These are phyloP conservation scores for Phtheirospermum japonicum DNA, from an alignment of 257 asterid species.

Conservation along the genomic window DNA sequence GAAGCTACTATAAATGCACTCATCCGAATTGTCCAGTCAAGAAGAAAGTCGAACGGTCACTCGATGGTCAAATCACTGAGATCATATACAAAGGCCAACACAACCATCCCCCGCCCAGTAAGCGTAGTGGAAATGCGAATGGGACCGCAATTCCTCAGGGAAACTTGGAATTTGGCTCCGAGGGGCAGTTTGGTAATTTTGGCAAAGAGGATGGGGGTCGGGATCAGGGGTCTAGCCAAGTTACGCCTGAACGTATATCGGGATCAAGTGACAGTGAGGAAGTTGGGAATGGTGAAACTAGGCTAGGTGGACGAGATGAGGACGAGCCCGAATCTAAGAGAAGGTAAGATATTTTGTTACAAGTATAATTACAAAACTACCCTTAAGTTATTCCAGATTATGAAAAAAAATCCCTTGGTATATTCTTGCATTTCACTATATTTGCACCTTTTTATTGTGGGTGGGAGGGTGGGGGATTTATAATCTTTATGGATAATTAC, in stretches of 20 bases:
- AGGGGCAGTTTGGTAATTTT: conserved; percentile 39
- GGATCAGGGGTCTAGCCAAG: conserved; percentile 50
- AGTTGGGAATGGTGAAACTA: conserved; percentile 45
- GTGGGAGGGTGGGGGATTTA: too few species aligned
- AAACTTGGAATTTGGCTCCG: conserved; percentile 23
- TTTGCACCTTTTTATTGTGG: too few species aligned
- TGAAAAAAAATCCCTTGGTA: too few species aligned
- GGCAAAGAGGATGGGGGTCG: conserved; percentile 29
- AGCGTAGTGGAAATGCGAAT: conserved; percentile 22
- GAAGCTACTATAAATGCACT: conserved; percentile 53
- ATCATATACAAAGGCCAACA: conserved; percentile 50
- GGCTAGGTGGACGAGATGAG: conserved; percentile 43
- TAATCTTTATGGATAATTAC: too few species aligned
- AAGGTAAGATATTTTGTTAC: conserved; percentile 39
- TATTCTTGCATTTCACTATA: too few species aligned
- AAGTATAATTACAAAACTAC: too few species aligned
- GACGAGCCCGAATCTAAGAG: conserved; percentile 71
- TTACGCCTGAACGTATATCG: conserved; percentile 47
- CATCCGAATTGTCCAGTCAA: conserved; percentile 39
- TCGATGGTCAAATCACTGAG: conserved; percentile 50
- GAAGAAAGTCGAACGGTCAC: conserved; percentile 51
- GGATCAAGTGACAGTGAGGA: conserved; percentile 65
- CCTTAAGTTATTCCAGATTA: too few species aligned
- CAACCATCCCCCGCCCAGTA: conserved; percentile 42
- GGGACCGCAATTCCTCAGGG: too few species aligned